These are phyloP conservation scores for Mariannaea sp. DNA, from an alignment of 2,329 filamentous ascomycete species.

Conservation along the genomic window DNA sequence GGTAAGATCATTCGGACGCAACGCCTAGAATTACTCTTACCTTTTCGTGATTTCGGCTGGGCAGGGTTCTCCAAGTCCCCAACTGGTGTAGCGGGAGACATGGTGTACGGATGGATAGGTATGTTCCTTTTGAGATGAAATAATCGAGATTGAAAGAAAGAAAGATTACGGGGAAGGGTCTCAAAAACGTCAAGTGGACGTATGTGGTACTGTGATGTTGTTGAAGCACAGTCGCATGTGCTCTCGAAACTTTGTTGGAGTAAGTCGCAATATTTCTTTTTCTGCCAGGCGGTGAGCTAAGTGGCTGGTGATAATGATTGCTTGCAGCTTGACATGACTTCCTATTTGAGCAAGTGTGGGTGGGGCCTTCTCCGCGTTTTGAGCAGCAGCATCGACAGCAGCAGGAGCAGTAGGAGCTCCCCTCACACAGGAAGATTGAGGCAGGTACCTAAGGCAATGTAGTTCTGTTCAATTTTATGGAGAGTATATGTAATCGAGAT, in stretches of 20 bases:
- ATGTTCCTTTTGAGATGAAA: slow-evolving; percentile 3
- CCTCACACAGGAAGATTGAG: no score
- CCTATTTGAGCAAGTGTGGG: slow-evolving; percentile 28
- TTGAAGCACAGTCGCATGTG: slow-evolving; percentile 21
- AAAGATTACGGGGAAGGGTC: background rate
- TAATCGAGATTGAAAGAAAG: no score
- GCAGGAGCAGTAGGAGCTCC: no score
- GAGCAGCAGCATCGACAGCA: slow-evolving; percentile 11
- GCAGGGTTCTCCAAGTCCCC: slow-evolving; percentile 22
- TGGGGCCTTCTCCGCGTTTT: slow-evolving; percentile 17
- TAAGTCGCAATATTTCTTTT: slow-evolving; percentile 37
- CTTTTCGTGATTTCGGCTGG: slow-evolving; percentile 28
- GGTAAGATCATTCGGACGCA: no score
- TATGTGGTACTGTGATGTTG: slow-evolving; percentile 10
- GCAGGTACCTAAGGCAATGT: no score
- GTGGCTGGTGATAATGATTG: background rate
- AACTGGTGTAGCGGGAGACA: slow-evolving; percentile 23
- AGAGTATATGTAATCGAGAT: no score
- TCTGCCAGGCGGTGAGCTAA: slow-evolving; percentile 41
- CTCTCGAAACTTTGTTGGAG: slow-evolving; percentile 16
- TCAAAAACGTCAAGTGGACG: background rate
- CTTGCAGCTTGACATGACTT: slow-evolving; percentile 15
- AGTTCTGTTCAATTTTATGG: no score
- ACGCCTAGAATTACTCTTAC: slow-evolving; percentile 23
- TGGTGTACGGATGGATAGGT: slow-evolving; percentile 17